phyloP scores from a whole-genome alignment of 164 flowering plant genomes.

The Macadamia tetraphylla region DNA sequence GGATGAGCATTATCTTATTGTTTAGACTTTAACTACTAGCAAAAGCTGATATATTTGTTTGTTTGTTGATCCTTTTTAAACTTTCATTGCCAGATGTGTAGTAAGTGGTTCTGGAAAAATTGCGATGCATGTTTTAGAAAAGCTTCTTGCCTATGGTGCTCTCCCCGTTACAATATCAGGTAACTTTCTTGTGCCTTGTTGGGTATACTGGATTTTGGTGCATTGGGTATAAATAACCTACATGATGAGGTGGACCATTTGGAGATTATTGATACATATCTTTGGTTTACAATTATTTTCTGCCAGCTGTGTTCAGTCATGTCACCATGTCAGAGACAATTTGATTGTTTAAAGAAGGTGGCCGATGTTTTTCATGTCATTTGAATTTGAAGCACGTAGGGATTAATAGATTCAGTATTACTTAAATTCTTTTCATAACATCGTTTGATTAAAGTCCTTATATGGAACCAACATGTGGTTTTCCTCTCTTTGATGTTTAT shows the following conservation, averaged over 20 bases:
- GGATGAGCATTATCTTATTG: not conserved
- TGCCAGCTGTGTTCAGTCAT: too few species aligned
- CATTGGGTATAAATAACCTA: not conserved
- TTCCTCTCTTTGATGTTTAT: too few species aligned
- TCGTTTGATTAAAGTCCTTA: too few species aligned
- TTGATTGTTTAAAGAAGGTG: too few species aligned
- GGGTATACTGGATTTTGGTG: not conserved
- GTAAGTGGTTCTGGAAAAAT: slow-evolving; percentile 98
- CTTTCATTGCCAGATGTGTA: slow-evolving; percentile 54
- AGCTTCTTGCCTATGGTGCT: slow-evolving; percentile 88
- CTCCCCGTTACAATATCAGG: slow-evolving; percentile 90
- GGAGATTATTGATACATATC: too few species aligned
- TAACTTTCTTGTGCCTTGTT: slow-evolving; percentile 18
- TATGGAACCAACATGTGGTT: too few species aligned
- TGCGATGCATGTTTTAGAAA: slow-evolving; percentile 93
- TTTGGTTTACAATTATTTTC: too few species aligned
- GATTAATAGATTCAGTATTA: too few species aligned
- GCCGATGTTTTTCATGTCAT: too few species aligned
- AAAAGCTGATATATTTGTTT: slow-evolving; percentile 1
- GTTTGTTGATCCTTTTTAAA: slow-evolving; percentile 1
- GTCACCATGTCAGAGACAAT: too few species aligned
- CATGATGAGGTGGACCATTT: not conserved
- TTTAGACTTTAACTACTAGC: not conserved
- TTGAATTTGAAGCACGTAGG: too few species aligned
- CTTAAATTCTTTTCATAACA: too few species aligned